Percentiles rank a stretch among this genome's conserved stretches.
Conservation (phyloP, 176 grass and related monocot genomes). For the Raddia distichophylla region DNA sequence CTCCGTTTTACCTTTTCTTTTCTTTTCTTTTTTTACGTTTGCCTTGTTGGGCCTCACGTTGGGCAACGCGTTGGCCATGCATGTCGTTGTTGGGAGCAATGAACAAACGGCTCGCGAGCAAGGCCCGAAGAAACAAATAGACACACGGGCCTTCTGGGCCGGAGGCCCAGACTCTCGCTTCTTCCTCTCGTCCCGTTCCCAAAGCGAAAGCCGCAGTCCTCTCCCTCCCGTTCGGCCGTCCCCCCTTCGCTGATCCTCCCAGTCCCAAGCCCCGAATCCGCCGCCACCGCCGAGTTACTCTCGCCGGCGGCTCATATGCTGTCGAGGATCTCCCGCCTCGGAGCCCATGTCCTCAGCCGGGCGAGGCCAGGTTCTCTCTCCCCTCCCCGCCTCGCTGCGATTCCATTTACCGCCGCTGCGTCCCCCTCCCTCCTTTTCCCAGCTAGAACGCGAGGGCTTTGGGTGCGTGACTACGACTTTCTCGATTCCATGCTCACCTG, state of each 20-base stretch:
- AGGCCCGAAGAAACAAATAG: no score
- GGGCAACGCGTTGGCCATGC: no score
- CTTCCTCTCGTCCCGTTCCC: background rate
- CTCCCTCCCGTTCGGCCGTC: no score
- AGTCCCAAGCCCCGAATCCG: background rate
- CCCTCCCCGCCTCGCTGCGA: background rate
- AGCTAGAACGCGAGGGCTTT: background rate
- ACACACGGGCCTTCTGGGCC: no score
- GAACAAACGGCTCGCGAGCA: no score
- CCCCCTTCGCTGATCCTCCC: background rate
- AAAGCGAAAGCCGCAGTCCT: background rate
- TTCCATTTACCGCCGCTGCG: background rate
- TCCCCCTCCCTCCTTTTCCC: no score
- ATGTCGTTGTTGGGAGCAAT: no score
- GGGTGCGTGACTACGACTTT: background rate
- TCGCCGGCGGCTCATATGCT: conserved; percentile 40
- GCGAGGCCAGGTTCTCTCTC: conserved; percentile 41
- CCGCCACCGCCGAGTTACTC: background rate
- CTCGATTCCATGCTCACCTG: background rate
- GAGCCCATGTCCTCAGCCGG: conserved; percentile 34
- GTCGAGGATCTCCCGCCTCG: conserved; percentile 58
- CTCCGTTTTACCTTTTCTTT: no score
- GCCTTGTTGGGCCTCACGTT: no score
- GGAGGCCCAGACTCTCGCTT: background rate
- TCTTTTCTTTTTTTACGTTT: no score